phyloP scores from a whole-genome alignment of 768 basidiomycete species.

The Tulasnella sp. region DNA sequence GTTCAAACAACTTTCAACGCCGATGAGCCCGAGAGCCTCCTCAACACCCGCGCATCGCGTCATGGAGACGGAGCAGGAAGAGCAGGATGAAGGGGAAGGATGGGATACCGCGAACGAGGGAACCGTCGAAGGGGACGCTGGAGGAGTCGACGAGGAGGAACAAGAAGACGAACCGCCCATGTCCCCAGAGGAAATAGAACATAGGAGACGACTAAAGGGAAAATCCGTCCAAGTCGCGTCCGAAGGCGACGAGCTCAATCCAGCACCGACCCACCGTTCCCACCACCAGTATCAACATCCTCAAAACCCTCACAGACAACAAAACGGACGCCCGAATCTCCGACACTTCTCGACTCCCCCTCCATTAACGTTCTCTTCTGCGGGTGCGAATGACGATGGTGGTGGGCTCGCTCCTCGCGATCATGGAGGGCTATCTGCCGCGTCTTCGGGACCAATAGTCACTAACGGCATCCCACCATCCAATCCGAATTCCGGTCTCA shows the following conservation, averaged over 20 bases:
- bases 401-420: too few relatives aligned
- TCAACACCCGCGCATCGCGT: neutral
- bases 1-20: neutral
- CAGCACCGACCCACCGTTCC: neutral
- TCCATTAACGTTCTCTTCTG: neutral
- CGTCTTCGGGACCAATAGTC: neutral
- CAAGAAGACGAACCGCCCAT: conserved; percentile 1
- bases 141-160: conserved; percentile 1
- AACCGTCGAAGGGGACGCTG: neutral
- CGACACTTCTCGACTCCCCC: too few relatives aligned
- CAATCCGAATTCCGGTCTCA: neutral
- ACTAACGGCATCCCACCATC: neutral
- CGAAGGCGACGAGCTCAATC: conserved; percentile 16
- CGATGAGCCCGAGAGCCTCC: neutral
- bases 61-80: conserved; percentile 18
- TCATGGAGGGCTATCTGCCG: neutral
- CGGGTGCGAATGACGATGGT: too few relatives aligned
- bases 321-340: too few relatives aligned
- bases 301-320: neutral
- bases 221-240: conserved; percentile 4
- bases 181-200: conserved; percentile 21
- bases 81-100: conserved; percentile 26
- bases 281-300: neutral
- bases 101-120: conserved; percentile 26
- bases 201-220: conserved; percentile 5